These are phyloP conservation scores for Knufia petricola DNA, from an alignment of 2,329 filamentous ascomycete genomes.

Conservation along the genomic window DNA sequence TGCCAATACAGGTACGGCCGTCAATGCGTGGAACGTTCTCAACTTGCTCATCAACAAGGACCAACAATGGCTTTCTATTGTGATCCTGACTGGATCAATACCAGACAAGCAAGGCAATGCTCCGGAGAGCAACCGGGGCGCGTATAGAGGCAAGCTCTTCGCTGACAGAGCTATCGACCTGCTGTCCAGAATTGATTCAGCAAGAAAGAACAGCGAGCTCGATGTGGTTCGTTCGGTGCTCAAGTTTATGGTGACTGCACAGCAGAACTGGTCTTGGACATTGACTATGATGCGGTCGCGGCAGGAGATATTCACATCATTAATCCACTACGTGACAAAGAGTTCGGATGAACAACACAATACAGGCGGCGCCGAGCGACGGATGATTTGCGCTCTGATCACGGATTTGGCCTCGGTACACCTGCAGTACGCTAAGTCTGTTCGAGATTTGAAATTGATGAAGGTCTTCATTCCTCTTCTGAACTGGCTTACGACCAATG, in stretches of 20 bases:
- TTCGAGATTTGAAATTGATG: constrained; percentile 57
- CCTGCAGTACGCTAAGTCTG: constrained; percentile 73
- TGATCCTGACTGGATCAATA: constrained; percentile 77
- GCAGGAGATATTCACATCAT: constrained; percentile 58
- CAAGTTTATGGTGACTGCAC: constrained; percentile 76
- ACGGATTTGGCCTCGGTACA: constrained; percentile 87
- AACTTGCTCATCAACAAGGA: constrained; percentile 77
- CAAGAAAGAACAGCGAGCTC: constrained; percentile 53
- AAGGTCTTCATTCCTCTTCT: constrained; percentile 65
- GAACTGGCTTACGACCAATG: constrained; percentile 69
- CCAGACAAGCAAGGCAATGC: constrained; percentile 63
- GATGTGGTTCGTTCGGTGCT: constrained; percentile 66
- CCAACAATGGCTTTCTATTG: constrained; percentile 94
- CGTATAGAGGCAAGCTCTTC: constrained; percentile 51
- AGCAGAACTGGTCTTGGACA: constrained; percentile 94
- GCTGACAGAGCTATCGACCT: constrained; percentile 64
- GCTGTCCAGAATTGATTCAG: constrained; percentile 38
- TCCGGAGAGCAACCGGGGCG: constrained; percentile 31
- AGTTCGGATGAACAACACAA: constrained; percentile 44
- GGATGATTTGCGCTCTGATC: constrained; percentile 67
- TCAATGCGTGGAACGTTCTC: constrained; percentile 73
- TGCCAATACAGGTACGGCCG: constrained; percentile 21
- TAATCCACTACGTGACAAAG: constrained; percentile 59
- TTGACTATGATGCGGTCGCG: constrained; percentile 71
- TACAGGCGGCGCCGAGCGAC: constrained; percentile 46